Evolutionary conservation across 1,139 yeast species (phyloP), one percentile per base, ranked within the genome.

Genomic region (Geotrichum klebahnii): DNA sequence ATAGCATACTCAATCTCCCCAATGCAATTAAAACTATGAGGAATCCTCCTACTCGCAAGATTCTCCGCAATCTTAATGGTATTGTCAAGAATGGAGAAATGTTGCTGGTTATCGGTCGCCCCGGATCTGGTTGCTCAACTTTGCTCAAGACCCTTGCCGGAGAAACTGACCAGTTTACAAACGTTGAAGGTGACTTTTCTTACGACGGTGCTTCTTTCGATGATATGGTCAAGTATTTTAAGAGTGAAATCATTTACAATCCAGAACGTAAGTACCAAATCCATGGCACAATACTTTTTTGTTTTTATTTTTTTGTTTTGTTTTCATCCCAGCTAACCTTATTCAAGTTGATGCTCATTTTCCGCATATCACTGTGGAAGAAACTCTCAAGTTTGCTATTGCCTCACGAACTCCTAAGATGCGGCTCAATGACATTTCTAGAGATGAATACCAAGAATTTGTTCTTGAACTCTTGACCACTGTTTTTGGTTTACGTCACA

Each of bases 71-170:
- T n/a, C 23, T 47, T n/a, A 43, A 49, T 29, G 60, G 58, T 3
- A 35, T 55, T 16, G 53, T 55, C 16, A 46, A 51, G 29, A 48
- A 78, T 10, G 82, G 82, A 53, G 82, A 78, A 61, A 74, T 78
- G 77, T 69, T 77, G 40, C 67, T 78, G 55, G 82, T 78, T 2
- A 70, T 79, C 45, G 84, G 84, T 51, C 71, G 81, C 58, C 84
- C 84, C 3, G 84, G 84, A 51, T 77, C 83, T 17, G 84, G 84
- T 51, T 79, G 84, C 61, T 72, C 82, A 1, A 73, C 82, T n/a
- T 67, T 80, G 29, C 67, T 80, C 58, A 78, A 78, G 59, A 68
- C 79, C 26, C 55, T 78, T 44, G 73, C 81, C 49, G 82, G 82
- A 55, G 77, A 76, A 57, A 70, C 67, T 17, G 63, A 64, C 19